A percentile compares a stretch with the other conserved stretches of the same genome.
These are phyloP conservation scores for Nicotiana undulata DNA, from an alignment of 257 asterid species.

Conservation along the genomic window DNA sequence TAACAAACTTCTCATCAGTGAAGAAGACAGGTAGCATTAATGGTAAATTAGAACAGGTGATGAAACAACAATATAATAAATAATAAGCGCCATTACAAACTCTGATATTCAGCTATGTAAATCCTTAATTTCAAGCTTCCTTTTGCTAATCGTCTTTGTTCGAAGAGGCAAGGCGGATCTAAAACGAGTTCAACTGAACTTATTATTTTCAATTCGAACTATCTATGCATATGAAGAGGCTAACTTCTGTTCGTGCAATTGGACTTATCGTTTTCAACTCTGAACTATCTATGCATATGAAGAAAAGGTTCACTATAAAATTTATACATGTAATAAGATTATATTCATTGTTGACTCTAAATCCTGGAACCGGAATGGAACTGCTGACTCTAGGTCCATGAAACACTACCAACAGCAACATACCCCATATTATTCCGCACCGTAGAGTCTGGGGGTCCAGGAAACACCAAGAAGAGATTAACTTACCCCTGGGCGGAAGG, in stretches of 20 bases:
- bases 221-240: background rate
- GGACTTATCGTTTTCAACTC: background rate
- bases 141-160: background rate
- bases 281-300: background rate
- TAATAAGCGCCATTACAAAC: background rate
- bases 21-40: constrained; percentile 13
- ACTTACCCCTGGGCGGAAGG: no score
- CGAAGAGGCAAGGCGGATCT: background rate
- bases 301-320: background rate
- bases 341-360: background rate
- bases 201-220: background rate
- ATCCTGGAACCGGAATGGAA: no score
- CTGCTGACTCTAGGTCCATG: background rate
- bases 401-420: no score
- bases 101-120: background rate
- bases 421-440: no score
- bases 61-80: background rate
- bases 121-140: background rate
- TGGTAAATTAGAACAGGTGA: background rate
- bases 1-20: constrained; percentile 18
- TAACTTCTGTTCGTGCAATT: background rate
- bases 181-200: background rate
- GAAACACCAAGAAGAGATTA: no score
- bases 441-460: no score
- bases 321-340: background rate